phyloP scores from a whole-genome alignment of 108 stramenopile species.

The Skeletonema menzelii region DNA sequence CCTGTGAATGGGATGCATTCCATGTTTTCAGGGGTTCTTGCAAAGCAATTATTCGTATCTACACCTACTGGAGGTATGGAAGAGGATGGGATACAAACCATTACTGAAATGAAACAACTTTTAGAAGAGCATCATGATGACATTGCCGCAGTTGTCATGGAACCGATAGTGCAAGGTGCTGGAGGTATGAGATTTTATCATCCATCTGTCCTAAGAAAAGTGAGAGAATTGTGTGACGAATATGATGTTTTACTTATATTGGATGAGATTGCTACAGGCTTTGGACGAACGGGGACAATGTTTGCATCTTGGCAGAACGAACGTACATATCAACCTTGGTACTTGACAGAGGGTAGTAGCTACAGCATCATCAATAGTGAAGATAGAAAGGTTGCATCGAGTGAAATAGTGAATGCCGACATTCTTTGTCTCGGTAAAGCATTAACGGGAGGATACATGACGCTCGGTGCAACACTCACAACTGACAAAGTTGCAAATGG shows the following conservation, averaged over 20 bases:
- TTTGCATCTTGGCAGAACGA: constrained; percentile 76
- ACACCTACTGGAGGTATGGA: constrained; percentile 37
- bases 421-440: constrained; percentile 89
- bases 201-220: constrained; percentile 54
- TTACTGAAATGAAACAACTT: constrained; percentile 33
- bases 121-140: constrained; percentile 50
- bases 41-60: constrained; percentile 61
- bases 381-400: neutral
- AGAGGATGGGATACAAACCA: constrained; percentile 39
- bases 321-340: constrained; percentile 34
- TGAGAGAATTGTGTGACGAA: constrained; percentile 71
- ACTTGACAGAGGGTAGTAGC: constrained; percentile 10
- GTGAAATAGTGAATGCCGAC: constrained; percentile 60
- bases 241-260: constrained; percentile 80
- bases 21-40: constrained; percentile 54
- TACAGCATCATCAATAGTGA: neutral
- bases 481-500: constrained; percentile 63
- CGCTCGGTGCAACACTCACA: constrained; percentile 76
- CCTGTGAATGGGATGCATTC: constrained; percentile 86
- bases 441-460: constrained; percentile 83
- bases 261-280: constrained; percentile 92
- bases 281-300: constrained; percentile 85
- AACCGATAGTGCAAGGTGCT: constrained; percentile 92
- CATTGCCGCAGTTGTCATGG: constrained; percentile 87
- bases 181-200: constrained; percentile 90